phyloP scores from a whole-genome alignment of 2,329 filamentous ascomycete genomes.

The Trichoderma sp. region DNA sequence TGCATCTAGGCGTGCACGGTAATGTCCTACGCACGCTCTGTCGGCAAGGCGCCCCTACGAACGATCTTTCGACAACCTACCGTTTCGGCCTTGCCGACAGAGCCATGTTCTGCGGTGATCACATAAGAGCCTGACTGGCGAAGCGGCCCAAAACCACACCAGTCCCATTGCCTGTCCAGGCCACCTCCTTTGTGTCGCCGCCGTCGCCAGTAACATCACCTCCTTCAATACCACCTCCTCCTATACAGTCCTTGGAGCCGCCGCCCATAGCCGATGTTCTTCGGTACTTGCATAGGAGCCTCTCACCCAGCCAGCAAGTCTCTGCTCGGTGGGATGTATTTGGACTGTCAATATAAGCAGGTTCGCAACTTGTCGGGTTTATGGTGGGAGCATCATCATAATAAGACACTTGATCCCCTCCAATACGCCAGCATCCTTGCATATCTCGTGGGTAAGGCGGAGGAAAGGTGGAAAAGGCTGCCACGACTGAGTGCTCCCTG shows the following conservation, averaged over 20 bases:
- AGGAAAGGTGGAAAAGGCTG: constrained; percentile 17
- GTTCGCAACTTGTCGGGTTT: constrained; percentile 27
- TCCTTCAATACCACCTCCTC: not conserved
- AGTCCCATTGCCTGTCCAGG: not conserved
- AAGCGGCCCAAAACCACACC: constrained; percentile 14
- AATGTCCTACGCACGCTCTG: no score
- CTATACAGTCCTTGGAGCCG: not conserved
- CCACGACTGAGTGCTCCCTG: constrained; percentile 30
- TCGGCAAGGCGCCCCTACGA: no score
- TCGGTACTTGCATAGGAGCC: constrained; percentile 27
- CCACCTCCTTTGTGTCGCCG: no score
- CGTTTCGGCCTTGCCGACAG: no score
- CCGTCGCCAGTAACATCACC: not conserved
- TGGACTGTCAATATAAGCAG: constrained; percentile 27
- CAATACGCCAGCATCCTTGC: constrained; percentile 34
- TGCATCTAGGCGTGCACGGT: no score
- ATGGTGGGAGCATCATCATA: constrained; percentile 29
- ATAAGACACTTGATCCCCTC: constrained; percentile 22
- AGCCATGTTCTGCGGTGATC: no score
- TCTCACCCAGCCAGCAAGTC: constrained; percentile 24
- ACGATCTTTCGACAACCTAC: no score
- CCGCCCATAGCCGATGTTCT: constrained; percentile 17
- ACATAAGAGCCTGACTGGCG: not conserved
- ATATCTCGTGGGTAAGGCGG: constrained; percentile 33
- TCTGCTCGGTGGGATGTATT: constrained; percentile 28